phyloP scores from a whole-genome alignment of 179 eudicot genomes.

The Actinidia arguta region DNA sequence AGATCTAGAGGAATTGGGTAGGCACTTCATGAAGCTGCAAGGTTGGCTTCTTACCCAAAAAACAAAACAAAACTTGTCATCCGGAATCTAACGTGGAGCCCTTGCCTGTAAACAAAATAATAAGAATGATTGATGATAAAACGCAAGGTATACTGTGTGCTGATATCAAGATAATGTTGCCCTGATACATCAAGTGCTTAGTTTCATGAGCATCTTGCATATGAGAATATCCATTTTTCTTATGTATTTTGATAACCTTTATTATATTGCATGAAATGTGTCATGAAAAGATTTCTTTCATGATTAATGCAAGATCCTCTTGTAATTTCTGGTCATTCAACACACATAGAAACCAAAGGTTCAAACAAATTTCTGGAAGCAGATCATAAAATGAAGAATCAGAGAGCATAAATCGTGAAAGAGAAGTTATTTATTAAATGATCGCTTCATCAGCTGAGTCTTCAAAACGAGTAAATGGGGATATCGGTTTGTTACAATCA shows the following conservation, averaged over 20 bases:
- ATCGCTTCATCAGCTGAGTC: neutral
- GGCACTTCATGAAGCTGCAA: conserved; percentile 80
- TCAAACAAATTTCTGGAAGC: neutral
- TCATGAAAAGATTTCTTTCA: neutral
- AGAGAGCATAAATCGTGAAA: neutral
- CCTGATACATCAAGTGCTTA: neutral
- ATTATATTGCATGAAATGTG: neutral
- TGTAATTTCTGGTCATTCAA: conserved; percentile 11
- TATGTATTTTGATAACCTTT: neutral
- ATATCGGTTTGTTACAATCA: neutral
- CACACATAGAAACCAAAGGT: no score
- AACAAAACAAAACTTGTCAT: conserved; percentile 32
- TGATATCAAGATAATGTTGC: neutral
- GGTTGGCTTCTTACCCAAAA: conserved; percentile 48
- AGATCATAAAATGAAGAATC: neutral
- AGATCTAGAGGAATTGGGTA: conserved; percentile 72
- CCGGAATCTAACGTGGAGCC: conserved; percentile 34
- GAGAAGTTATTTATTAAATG: neutral
- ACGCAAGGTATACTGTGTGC: conserved; percentile 56
- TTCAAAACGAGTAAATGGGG: no score
- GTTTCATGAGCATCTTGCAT: neutral
- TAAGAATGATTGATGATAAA: no score
- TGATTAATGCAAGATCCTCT: neutral
- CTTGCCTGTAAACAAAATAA: conserved; percentile 29
- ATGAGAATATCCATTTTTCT: neutral